Evolutionary conservation across 257 asterid genomes (phyloP).

Genomic region (Perilla frutescens): DNA sequence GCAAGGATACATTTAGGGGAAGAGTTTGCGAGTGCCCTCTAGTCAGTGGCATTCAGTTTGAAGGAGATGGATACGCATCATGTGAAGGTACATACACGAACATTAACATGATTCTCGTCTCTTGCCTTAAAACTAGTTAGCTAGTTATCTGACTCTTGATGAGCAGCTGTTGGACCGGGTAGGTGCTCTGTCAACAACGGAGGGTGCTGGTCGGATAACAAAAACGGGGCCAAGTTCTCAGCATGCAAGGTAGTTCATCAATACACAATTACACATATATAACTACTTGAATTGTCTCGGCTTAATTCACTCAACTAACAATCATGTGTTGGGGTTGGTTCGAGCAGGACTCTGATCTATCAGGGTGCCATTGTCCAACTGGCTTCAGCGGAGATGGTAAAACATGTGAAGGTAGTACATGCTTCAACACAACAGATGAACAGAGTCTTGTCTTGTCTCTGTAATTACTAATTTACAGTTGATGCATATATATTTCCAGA

Average conservation of each 20-base stretch:
- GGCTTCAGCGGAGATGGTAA: constrained; percentile 88
- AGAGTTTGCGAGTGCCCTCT: constrained; percentile 88
- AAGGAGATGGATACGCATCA: constrained; percentile 83
- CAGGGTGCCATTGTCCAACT: constrained; percentile 82
- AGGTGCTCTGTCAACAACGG: constrained; percentile 79
- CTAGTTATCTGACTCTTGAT: background rate
- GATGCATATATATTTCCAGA: constrained; percentile 43
- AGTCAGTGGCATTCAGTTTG: constrained; percentile 70
- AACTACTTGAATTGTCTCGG: too few species aligned
- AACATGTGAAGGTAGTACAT: constrained; percentile 62
- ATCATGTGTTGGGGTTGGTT: constrained; percentile 5
- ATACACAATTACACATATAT: too few species aligned
- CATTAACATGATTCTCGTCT: background rate
- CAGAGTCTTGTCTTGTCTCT: too few species aligned
- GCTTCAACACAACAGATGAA: background rate
- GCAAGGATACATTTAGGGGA: constrained; percentile 97
- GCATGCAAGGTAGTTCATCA: constrained; percentile 60
- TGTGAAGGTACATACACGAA: constrained; percentile 59
- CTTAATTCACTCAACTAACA: background rate
- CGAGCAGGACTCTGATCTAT: constrained; percentile 60
- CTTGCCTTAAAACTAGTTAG: background rate
- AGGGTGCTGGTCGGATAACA: constrained; percentile 81
- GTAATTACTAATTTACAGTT: background rate
- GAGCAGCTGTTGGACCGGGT: constrained; percentile 88
- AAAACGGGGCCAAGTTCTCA: constrained; percentile 61